Percentiles rank a stretch among this genome's conserved stretches.
Evolutionary conservation across 2,329 filamentous ascomycete genomes (phyloP).

Genomic region (Colletotrichum sp.): DNA sequence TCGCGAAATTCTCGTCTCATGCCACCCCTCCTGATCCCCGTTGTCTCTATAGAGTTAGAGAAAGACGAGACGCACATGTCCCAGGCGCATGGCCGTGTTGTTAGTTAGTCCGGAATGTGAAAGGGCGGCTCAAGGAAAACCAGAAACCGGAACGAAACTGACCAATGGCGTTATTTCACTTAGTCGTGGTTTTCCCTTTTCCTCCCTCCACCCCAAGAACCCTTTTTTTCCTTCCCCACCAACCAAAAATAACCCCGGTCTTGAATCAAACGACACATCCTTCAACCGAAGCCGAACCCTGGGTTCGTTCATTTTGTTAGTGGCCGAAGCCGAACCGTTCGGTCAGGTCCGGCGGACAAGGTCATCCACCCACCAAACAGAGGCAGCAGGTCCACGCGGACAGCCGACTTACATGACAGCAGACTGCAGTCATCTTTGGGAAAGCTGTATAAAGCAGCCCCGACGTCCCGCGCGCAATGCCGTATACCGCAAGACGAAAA

Average conservation of each 20-base stretch:
- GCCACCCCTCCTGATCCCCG: not conserved
- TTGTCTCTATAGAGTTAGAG: not conserved
- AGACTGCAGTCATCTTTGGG: not conserved
- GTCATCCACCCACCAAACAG: not conserved
- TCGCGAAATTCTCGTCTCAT: not conserved
- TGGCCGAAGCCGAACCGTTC: not conserved
- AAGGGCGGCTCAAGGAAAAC: not conserved
- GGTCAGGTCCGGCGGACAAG: not conserved
- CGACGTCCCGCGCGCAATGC: not conserved
- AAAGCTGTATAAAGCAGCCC: not conserved
- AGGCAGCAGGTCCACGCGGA: not conserved
- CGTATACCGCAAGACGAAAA: not conserved
- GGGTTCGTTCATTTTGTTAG: not conserved
- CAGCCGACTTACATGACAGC: not conserved
- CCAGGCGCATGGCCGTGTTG: not conserved
- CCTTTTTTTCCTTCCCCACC: not conserved
- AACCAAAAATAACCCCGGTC: not conserved
- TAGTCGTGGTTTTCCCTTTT: not conserved
- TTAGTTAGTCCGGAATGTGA: not conserved
- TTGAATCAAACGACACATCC: not conserved
- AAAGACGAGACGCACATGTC: not conserved
- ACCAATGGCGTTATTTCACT: constrained; percentile 13
- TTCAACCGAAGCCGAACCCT: not conserved
- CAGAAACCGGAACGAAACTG: not conserved
- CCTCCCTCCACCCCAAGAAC: not conserved